Evolutionary conservation across 306 rosid species (phyloP).

Genomic region (Vigna reflexopilosa): DNA sequence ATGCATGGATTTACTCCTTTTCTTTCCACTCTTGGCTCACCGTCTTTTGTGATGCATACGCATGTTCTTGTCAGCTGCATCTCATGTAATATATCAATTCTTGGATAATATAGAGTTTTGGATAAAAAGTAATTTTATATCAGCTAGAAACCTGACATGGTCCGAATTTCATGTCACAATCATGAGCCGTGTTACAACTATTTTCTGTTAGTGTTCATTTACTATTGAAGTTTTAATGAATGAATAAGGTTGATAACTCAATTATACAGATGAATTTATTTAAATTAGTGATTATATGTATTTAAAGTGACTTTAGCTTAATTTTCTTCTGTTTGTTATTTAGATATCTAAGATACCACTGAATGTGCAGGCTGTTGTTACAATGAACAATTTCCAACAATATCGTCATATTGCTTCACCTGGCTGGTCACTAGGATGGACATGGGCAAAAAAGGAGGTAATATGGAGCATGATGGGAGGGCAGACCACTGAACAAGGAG

Average conservation of each 20-base stretch:
- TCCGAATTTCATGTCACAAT: neutral
- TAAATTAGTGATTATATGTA: neutral
- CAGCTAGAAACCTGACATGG: slow-evolving; percentile 25
- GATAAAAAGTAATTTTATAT: neutral
- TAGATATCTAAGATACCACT: slow-evolving; percentile 38
- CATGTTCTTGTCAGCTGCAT: slow-evolving; percentile 29
- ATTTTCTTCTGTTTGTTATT: slow-evolving; percentile 3
- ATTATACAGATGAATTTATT: neutral
- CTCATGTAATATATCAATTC: slow-evolving; percentile 1
- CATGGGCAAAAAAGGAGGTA: slow-evolving; percentile 88
- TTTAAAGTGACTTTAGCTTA: slow-evolving; percentile 30
- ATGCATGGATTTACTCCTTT: neutral
- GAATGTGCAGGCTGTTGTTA: slow-evolving; percentile 74
- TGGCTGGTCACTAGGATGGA: slow-evolving; percentile 88
- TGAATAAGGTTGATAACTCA: neutral
- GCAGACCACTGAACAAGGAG: slow-evolving; percentile 89
- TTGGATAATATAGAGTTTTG: neutral
- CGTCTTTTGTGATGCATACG: slow-evolving; percentile 15
- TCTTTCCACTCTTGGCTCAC: slow-evolving; percentile 11
- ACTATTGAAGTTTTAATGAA: neutral
- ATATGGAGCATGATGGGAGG: slow-evolving; percentile 88
- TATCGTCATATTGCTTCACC: slow-evolving; percentile 81
- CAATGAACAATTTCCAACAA: slow-evolving; percentile 80
- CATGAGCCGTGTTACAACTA: neutral
- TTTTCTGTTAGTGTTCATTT: neutral